A percentile compares a stretch with the other conserved stretches of the same genome.
phyloP scores from a whole-genome alignment of 768 basidiomycete genomes.

The Suillus weaverae region DNA sequence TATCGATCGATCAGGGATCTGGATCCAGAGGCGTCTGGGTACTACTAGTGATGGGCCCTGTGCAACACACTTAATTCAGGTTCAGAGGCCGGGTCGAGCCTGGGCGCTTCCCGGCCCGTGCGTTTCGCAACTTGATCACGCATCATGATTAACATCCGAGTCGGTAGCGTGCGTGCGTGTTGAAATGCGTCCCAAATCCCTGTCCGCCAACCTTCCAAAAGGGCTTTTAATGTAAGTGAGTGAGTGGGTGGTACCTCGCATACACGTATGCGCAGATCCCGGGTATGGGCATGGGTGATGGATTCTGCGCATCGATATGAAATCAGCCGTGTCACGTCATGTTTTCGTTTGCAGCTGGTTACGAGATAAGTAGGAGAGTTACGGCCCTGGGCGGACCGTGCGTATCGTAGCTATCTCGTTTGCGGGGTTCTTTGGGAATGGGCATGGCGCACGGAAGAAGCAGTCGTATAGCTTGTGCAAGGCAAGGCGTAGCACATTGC shows the following conservation, averaged over 20 bases:
- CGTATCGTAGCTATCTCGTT: not conserved
- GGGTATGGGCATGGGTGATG: not conserved
- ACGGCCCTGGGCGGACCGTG: not conserved
- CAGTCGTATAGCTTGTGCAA: not conserved
- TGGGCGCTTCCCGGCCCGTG: too few species aligned
- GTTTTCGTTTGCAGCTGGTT: not conserved
- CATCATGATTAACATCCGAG: too few species aligned
- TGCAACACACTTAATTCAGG: too few species aligned
- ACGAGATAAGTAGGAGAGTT: not conserved
- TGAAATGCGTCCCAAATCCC: too few species aligned
- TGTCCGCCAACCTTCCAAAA: not conserved
- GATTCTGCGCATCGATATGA: constrained; percentile 1
- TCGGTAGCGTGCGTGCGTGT: too few species aligned
- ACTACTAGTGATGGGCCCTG: too few species aligned
- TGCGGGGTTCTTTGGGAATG: not conserved
- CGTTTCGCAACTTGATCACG: too few species aligned
- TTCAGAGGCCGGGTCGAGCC: too few species aligned
- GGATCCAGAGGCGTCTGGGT: too few species aligned
- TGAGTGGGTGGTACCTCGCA: too few species aligned
- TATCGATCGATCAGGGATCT: not conserved
- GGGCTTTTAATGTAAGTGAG: not conserved
- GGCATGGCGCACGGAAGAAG: not conserved
- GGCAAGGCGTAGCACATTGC: not conserved
- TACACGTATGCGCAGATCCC: constrained; percentile 1
- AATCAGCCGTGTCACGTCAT: not conserved